These are phyloP conservation scores for Datura wrightii DNA, from an alignment of 257 asterid genomes.

Conservation along the genomic window DNA sequence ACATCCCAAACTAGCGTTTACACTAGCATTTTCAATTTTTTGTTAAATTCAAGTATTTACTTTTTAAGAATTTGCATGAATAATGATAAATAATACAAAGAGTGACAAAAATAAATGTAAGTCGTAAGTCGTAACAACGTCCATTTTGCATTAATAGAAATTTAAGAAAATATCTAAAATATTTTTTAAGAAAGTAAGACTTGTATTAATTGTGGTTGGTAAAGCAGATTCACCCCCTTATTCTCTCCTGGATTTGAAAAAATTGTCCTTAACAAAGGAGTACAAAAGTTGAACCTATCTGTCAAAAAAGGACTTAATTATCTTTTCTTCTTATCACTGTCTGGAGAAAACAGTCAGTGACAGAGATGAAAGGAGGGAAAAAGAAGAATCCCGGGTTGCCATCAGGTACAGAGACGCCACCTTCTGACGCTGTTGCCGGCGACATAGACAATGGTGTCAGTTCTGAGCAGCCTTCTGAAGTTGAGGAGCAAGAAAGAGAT, in stretches of 20 bases:
- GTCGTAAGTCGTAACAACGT: neutral
- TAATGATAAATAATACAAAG: neutral
- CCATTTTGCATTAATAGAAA: neutral
- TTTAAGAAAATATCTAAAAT: neutral
- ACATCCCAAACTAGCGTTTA: neutral
- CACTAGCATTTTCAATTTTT: neutral
- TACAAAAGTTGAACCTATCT: neutral
- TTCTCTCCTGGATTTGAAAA: neutral
- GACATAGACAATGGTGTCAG: neutral
- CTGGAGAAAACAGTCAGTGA: neutral
- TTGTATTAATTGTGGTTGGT: constrained; percentile 19
- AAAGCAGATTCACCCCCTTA: neutral
- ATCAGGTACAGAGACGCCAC: neutral
- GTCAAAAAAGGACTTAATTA: neutral
- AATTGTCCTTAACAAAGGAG: no score
- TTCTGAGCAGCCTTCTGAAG: neutral
- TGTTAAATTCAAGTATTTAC: neutral
- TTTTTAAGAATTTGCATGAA: neutral
- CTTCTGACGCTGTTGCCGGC: neutral
- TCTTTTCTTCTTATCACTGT: neutral
- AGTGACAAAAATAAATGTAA: neutral
- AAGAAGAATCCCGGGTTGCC: constrained; percentile 15
- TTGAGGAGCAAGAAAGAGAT: constrained; percentile 21
- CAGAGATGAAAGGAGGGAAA: constrained; percentile 38
- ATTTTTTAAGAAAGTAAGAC: neutral